A percentile compares a stretch with the other conserved stretches of the same genome.
These are phyloP conservation scores for Tilletiaria anomala DNA, from an alignment of 1,284 basidiomycete genomes.

Conservation along the genomic window DNA sequence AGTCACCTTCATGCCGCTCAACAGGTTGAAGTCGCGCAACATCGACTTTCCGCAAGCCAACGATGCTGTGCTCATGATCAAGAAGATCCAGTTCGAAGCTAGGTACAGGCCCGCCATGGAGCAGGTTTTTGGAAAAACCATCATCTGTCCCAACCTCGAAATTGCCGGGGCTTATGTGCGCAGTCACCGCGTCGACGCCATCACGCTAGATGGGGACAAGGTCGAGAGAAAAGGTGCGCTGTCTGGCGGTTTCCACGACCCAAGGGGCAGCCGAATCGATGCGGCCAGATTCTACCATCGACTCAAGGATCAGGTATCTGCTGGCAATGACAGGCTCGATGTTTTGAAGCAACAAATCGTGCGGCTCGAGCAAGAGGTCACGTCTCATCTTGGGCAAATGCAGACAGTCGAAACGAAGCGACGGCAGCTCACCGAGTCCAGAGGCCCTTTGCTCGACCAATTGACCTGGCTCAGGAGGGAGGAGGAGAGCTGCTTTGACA, in stretches of 20 bases:
- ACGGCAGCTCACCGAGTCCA: slow-evolving; percentile 54
- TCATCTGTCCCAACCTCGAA: slow-evolving; percentile 80
- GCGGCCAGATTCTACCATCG: slow-evolving; percentile 45
- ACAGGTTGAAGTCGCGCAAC: slow-evolving; percentile 70
- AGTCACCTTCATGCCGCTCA: slow-evolving; percentile 96
- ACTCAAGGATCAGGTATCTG: slow-evolving; percentile 50
- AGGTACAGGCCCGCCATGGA: slow-evolving; percentile 69
- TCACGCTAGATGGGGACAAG: slow-evolving; percentile 93
- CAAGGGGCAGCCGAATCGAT: slow-evolving; percentile 75
- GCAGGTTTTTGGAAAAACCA: slow-evolving; percentile 96
- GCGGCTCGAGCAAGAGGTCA: slow-evolving; percentile 73
- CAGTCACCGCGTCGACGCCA: slow-evolving; percentile 84
- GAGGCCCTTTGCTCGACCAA: slow-evolving; percentile 57
- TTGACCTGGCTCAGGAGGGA: slow-evolving; percentile 53
- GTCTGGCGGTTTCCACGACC: slow-evolving; percentile 90
- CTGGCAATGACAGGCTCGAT: slow-evolving; percentile 39
- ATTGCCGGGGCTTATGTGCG: slow-evolving; percentile 89
- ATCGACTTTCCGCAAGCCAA: slow-evolving; percentile 50
- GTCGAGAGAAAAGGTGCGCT: slow-evolving; percentile 90
- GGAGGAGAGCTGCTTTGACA: slow-evolving; percentile 54
- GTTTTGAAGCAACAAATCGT: slow-evolving; percentile 61
- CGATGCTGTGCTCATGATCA: slow-evolving; percentile 64
- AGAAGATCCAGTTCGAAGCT: slow-evolving; percentile 66
- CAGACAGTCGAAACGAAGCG: slow-evolving; percentile 59
- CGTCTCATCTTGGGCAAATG: slow-evolving; percentile 57